Evolutionary conservation across 805 yeast species (phyloP).

Genomic region (Metschnikowia arizonensis): DNA sequence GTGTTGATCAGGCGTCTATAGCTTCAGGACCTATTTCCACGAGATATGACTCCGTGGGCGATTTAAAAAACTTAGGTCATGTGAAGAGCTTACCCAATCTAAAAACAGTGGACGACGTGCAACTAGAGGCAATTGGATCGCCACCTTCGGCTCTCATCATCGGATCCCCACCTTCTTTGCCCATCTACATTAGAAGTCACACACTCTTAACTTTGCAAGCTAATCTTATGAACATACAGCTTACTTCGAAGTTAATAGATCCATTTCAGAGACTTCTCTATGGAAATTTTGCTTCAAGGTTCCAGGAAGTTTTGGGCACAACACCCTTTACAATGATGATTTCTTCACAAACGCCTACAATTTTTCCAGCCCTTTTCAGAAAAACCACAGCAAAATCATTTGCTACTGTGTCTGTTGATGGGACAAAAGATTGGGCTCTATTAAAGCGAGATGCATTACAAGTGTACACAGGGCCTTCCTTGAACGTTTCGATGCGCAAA

Average conservation of each 20-base stretch:
- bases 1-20: constrained; percentile 8
- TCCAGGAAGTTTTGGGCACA: constrained; percentile 47
- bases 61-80: constrained; percentile 10
- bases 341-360: constrained; percentile 31
- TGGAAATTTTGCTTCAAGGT: constrained; percentile 44
- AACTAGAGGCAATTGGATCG: constrained; percentile 43
- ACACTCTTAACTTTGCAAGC: constrained; percentile 49
- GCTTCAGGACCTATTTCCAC: constrained; percentile 8
- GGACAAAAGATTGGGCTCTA: constrained; percentile 60
- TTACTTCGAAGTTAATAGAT: constrained; percentile 24
- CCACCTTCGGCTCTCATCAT: constrained; percentile 48
- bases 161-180: constrained; percentile 57
- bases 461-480: constrained; percentile 50
- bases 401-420: constrained; percentile 48
- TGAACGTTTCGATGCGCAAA: constrained; percentile 34
- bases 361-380: constrained; percentile 13
- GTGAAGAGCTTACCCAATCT: constrained; percentile 16
- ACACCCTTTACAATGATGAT: constrained; percentile 43
- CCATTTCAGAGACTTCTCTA: constrained; percentile 42
- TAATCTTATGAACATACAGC: constrained; percentile 14
- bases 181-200: constrained; percentile 46
- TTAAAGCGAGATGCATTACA: constrained; percentile 46
- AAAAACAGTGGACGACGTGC: constrained; percentile 19
- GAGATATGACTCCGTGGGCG: constrained; percentile 7
- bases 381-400: constrained; percentile 35